These are phyloP conservation scores for Malus hybrid DNA, from an alignment of 331 rosid species.

Conservation along the genomic window DNA sequence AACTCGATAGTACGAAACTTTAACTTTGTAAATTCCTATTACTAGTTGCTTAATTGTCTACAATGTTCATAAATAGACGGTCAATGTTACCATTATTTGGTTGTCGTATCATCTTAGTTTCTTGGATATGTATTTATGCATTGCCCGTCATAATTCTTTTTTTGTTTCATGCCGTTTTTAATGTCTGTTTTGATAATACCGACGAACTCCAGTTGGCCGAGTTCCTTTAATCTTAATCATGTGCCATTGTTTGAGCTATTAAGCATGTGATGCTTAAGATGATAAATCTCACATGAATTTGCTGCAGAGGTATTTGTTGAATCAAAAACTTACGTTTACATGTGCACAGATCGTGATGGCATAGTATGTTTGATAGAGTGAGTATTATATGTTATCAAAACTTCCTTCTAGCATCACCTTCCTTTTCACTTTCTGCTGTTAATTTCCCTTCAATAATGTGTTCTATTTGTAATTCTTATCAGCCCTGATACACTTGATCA, in stretches of 20 bases:
- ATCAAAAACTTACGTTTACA: conserved; percentile 54
- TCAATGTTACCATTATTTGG: neutral
- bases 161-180: neutral
- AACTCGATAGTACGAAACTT: conserved; percentile 62
- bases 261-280: conserved; percentile 8
- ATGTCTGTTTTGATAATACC: neutral
- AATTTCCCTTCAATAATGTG: neutral
- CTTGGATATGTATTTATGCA: neutral
- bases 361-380: conserved; percentile 79
- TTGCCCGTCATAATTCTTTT: neutral
- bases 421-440: neutral
- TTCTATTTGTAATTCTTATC: conserved; percentile 22
- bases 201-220: neutral
- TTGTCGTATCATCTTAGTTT: neutral
- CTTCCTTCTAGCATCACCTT: neutral
- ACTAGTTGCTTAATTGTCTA: neutral
- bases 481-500: conserved; percentile 70
- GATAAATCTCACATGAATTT: conserved; percentile 17
- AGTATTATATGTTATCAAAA: conserved; percentile 28
- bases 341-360: conserved; percentile 83
- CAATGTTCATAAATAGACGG: neutral
- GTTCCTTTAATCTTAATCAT: neutral
- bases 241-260: neutral
- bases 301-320: conserved; percentile 57
- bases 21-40: conserved; percentile 10